Percentiles rank a stretch among this genome's conserved stretches.
phyloP scores from a whole-genome alignment of 2,329 filamentous ascomycete species.

The Penicillium sp. region DNA sequence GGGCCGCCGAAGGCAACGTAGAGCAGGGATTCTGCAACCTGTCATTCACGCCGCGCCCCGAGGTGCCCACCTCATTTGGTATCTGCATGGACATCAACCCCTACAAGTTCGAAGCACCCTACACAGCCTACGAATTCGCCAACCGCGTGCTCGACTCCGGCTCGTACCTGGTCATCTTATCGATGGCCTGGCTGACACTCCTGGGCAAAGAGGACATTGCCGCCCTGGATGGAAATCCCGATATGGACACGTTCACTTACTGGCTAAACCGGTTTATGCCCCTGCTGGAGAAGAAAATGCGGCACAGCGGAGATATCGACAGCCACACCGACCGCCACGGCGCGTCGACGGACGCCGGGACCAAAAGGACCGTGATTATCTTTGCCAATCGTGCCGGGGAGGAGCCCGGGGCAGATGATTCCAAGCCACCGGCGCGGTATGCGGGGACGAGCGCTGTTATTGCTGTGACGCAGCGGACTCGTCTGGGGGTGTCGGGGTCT shows the following conservation, averaged over 20 bases:
- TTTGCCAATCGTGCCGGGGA: conserved; percentile 51
- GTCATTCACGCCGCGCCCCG: conserved; percentile 16
- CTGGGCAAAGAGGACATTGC: conserved; percentile 53
- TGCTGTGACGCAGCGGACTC: conserved; percentile 37
- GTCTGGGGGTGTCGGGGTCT: conserved; percentile 15
- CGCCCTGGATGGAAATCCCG: conserved; percentile 49
- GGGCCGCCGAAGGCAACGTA: conserved; percentile 58
- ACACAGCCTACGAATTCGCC: conserved; percentile 63
- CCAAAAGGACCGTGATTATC: conserved; percentile 46
- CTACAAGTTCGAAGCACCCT: conserved; percentile 61
- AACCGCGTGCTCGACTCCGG: conserved; percentile 53
- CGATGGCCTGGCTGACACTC: conserved; percentile 65
- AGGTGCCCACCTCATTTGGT: conserved; percentile 48
- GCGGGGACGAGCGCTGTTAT: conserved; percentile 53
- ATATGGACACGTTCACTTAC: conserved; percentile 63
- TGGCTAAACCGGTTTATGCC: conserved; percentile 64
- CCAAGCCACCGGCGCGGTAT: conserved; percentile 46
- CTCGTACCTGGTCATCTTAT: conserved; percentile 58
- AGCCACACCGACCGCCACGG: conserved; percentile 10
- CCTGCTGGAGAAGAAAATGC: conserved; percentile 40
- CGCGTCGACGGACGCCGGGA: conserved; percentile 15
- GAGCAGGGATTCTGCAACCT: conserved; percentile 36
- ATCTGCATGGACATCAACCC: conserved; percentile 64
- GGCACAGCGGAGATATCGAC: conserved; percentile 31
- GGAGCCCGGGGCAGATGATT: conserved; percentile 40